phyloP scores from a whole-genome alignment of 768 basidiomycete genomes.

The Termitomyces sp. region DNA sequence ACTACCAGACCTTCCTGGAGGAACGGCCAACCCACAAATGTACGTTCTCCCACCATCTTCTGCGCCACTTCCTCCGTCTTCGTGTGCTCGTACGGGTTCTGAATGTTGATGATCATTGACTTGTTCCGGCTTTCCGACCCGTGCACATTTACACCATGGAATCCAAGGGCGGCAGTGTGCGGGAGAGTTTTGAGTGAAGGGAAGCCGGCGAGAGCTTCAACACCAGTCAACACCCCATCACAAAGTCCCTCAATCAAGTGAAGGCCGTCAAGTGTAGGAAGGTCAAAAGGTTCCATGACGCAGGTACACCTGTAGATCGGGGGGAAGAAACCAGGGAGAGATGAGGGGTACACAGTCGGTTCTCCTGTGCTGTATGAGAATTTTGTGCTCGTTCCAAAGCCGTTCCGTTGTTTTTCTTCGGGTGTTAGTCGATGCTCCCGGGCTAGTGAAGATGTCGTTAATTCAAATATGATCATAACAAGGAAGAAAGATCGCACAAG shows the following conservation, averaged over 20 bases:
- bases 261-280: conserved; percentile 84
- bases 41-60: conserved; percentile 71
- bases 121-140: conserved; percentile 88
- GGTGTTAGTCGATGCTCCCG: conserved; percentile 73
- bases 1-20: conserved; percentile 88
- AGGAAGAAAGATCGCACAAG: conserved; percentile 39
- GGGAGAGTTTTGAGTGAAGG: conserved; percentile 91
- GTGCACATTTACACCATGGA: conserved; percentile 92
- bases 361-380: conserved; percentile 69
- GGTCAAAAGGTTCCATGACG: conserved; percentile 75
- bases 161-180: conserved; percentile 68
- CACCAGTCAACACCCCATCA: conserved; percentile 85
- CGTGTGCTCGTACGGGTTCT: conserved; percentile 65
- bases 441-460: conserved; percentile 35
- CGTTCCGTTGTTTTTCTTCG: conserved; percentile 76
- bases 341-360: conserved; percentile 79
- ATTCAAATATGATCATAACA: neutral
- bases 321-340: conserved; percentile 94
- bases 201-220: conserved; percentile 89
- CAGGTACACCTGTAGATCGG: conserved; percentile 78
- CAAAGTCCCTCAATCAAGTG: conserved; percentile 84
- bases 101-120: conserved; percentile 86
- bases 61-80: conserved; percentile 73
- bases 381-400: conserved; percentile 73
- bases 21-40: conserved; percentile 92